Evolutionary conservation across 2,329 filamentous ascomycete genomes (phyloP).

Genomic region (Microsporum canis): DNA sequence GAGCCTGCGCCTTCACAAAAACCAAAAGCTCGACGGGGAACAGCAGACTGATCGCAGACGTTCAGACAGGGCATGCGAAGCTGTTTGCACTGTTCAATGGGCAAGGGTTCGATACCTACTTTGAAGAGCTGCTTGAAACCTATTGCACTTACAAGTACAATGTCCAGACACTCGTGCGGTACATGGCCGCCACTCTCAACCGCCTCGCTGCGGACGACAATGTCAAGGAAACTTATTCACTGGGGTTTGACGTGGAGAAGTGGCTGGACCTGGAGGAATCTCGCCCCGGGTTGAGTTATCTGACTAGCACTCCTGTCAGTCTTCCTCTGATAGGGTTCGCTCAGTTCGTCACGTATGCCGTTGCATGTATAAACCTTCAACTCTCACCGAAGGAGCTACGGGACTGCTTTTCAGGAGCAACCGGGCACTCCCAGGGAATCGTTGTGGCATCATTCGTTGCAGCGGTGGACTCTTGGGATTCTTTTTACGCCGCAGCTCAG

Average conservation of each 20-base stretch:
- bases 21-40: not conserved
- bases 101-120: constrained; percentile 98
- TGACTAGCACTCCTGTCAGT: constrained; percentile 89
- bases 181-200: constrained; percentile 78
- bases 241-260: constrained; percentile 87
- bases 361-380: not conserved
- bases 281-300: constrained; percentile 86
- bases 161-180: constrained; percentile 69
- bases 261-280: constrained; percentile 85
- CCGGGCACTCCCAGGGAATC: constrained; percentile 92
- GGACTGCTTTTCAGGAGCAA: constrained; percentile 56
- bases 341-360: constrained; percentile 58
- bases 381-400: not conserved
- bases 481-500: constrained; percentile 66
- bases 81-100: constrained; percentile 94
- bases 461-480: constrained; percentile 84
- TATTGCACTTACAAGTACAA: constrained; percentile 87
- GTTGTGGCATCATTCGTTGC: constrained; percentile 87
- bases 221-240: constrained; percentile 90
- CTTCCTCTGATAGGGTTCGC: constrained; percentile 92
- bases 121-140: constrained; percentile 87
- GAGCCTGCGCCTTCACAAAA: constrained; percentile 17
- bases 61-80: constrained; percentile 50
- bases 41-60: not conserved
- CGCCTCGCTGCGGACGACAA: constrained; percentile 68